Conservation (phyloP, 352 stramenopile genomes). For the Globisporangium irregulare region DNA sequence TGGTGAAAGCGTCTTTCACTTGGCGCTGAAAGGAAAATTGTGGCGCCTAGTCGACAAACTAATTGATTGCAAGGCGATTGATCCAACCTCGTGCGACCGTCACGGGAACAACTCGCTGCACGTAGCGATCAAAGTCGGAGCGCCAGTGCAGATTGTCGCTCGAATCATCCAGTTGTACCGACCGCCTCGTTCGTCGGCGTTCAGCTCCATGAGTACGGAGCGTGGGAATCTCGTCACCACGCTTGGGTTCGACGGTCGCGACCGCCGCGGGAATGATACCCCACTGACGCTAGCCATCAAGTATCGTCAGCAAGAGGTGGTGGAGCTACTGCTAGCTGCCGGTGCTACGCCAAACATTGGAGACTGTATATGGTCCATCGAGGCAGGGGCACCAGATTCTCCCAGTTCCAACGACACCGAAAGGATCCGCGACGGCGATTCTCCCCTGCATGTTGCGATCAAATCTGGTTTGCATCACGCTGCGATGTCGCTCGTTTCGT, state of each 20-base stretch:
- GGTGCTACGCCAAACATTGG: constrained; percentile 31
- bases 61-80: constrained; percentile 38
- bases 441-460: constrained; percentile 57
- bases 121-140: constrained; percentile 59
- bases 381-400: background rate
- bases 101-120: constrained; percentile 56
- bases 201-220: constrained; percentile 18
- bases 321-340: constrained; percentile 38
- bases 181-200: constrained; percentile 16
- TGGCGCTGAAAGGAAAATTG: constrained; percentile 55
- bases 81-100: constrained; percentile 41
- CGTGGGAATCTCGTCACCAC: constrained; percentile 23
- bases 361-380: constrained; percentile 23
- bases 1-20: constrained; percentile 53
- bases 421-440: constrained; percentile 30
- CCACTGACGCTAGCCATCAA: constrained; percentile 60
- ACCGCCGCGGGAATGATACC: constrained; percentile 50
- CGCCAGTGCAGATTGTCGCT: constrained; percentile 39
- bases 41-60: constrained; percentile 62
- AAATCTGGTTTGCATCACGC: constrained; percentile 46
- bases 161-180: constrained; percentile 50
- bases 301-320: constrained; percentile 44
- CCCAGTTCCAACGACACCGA: background rate
- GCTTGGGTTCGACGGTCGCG: constrained; percentile 26
- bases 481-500: constrained; percentile 38